A percentile compares a stretch with the other conserved stretches of the same genome.
phyloP scores from a whole-genome alignment of 805 yeast species.

The Candida chauliodis region DNA sequence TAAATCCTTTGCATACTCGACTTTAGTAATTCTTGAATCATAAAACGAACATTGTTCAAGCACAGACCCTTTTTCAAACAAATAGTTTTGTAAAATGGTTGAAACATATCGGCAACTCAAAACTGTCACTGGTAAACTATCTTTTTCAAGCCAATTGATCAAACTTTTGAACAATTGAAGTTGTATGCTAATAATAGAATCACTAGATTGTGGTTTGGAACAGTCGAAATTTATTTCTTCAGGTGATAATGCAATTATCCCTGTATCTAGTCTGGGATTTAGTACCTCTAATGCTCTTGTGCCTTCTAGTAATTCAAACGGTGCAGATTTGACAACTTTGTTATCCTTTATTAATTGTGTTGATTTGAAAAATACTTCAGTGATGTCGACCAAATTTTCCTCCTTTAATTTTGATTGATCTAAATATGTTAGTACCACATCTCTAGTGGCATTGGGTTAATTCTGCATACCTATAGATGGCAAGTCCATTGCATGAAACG shows the following conservation, averaged over 20 bases:
- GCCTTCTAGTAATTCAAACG: slow-evolving; percentile 72
- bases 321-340: slow-evolving; percentile 54
- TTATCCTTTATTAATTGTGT: slow-evolving; percentile 42
- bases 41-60: slow-evolving; percentile 11
- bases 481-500: neutral
- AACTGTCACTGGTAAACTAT: slow-evolving; percentile 72
- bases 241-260: slow-evolving; percentile 47
- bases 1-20: slow-evolving; percentile 8
- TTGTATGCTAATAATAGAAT: slow-evolving; percentile 47
- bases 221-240: slow-evolving; percentile 50
- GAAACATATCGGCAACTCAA: slow-evolving; percentile 74
- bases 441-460: no score
- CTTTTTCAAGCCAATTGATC: slow-evolving; percentile 73
- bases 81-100: slow-evolving; percentile 43
- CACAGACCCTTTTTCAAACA: slow-evolving; percentile 7
- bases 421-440: slow-evolving; percentile 5
- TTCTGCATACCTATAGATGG: slow-evolving; percentile 8
- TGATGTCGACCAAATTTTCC: slow-evolving; percentile 47
- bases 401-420: slow-evolving; percentile 8
- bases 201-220: slow-evolving; percentile 29
- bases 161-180: slow-evolving; percentile 52
- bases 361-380: slow-evolving; percentile 44
- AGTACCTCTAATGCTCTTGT: slow-evolving; percentile 82
- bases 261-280: slow-evolving; percentile 74
- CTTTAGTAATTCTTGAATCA: slow-evolving; percentile 13